A percentile compares a stretch with the other conserved stretches of the same genome.
Evolutionary conservation across 2,329 filamentous ascomycete species (phyloP).

Genomic region (Harringtonia aguacate): DNA sequence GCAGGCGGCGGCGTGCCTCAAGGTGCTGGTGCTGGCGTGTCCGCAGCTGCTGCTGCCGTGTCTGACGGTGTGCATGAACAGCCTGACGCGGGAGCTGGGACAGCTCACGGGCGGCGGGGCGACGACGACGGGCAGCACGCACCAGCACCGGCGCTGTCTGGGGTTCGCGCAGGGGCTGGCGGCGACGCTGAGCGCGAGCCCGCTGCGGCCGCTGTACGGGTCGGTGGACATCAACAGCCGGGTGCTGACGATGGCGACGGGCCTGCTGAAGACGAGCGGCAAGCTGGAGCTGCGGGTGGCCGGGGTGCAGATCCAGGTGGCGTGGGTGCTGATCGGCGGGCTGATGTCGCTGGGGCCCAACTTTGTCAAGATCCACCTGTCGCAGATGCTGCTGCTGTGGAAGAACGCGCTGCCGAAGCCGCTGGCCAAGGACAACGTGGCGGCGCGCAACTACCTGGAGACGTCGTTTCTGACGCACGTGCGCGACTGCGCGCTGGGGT

Average conservation of each 20-base stretch:
- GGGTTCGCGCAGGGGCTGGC: slow-evolving; percentile 89
- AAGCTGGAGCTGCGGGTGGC: slow-evolving; percentile 85
- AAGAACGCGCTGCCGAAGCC: slow-evolving; percentile 95
- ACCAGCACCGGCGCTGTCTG: slow-evolving; percentile 55
- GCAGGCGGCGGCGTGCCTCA: slow-evolving; percentile 75
- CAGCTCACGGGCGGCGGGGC: slow-evolving; percentile 63
- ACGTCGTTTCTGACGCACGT: slow-evolving; percentile 91
- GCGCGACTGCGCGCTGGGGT: slow-evolving; percentile 84
- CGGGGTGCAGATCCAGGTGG: slow-evolving; percentile 91
- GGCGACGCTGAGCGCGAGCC: slow-evolving; percentile 81
- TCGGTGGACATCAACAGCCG: slow-evolving; percentile 92
- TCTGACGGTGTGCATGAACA: slow-evolving; percentile 94
- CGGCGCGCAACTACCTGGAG: slow-evolving; percentile 74
- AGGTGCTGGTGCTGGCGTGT: slow-evolving; percentile 78
- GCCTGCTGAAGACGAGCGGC: slow-evolving; percentile 82
- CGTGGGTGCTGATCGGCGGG: slow-evolving; percentile 93
- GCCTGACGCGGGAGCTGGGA: slow-evolving; percentile 74
- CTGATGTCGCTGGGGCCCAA: slow-evolving; percentile 94
- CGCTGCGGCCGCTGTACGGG: slow-evolving; percentile 79
- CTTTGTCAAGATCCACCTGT: slow-evolving; percentile 97
- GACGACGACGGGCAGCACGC: slow-evolving; percentile 53
- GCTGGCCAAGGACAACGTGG: slow-evolving; percentile 81
- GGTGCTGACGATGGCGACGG: slow-evolving; percentile 83
- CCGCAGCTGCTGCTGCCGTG: slow-evolving; percentile 86
- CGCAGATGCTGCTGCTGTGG: slow-evolving; percentile 87